Conservation (phyloP, 176 grass and related monocot species). For the Canna indica region DNA sequence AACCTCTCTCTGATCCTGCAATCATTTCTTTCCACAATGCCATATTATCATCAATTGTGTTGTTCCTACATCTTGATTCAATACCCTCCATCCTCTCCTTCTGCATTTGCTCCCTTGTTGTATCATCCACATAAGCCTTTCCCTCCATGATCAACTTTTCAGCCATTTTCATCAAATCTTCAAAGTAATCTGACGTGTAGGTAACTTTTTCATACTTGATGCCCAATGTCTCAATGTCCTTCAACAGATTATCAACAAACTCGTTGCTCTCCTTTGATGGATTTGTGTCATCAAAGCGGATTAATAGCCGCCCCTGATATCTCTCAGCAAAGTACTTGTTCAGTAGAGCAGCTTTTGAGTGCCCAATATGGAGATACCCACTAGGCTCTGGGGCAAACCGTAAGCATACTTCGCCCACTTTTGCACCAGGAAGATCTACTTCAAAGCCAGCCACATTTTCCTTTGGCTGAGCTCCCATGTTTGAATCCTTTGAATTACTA, state of each 20-base stretch:
- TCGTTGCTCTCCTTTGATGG: slow-evolving; percentile 94
- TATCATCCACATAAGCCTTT: slow-evolving; percentile 90
- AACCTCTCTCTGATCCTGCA: slow-evolving; percentile 51
- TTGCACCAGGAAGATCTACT: slow-evolving; percentile 77
- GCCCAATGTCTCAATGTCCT: slow-evolving; percentile 66
- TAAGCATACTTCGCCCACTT: slow-evolving; percentile 69
- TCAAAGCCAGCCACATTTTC: slow-evolving; percentile 38
- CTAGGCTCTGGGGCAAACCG: slow-evolving; percentile 92
- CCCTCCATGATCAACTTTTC: slow-evolving; percentile 65
- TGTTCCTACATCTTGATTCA: slow-evolving; percentile 71
- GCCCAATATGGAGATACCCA: slow-evolving; percentile 85
- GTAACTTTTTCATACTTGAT: slow-evolving; percentile 70
- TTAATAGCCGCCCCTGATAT: slow-evolving; percentile 58
- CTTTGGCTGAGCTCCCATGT: slow-evolving; percentile 7
- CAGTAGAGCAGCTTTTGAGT: slow-evolving; percentile 75
- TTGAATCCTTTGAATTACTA: slow-evolving; percentile 25
- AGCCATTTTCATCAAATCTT: slow-evolving; percentile 66
- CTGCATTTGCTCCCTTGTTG: slow-evolving; percentile 68
- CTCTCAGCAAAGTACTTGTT: slow-evolving; percentile 91
- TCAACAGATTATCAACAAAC: slow-evolving; percentile 73
- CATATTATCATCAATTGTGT: slow-evolving; percentile 44
- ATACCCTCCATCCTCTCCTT: slow-evolving; percentile 58
- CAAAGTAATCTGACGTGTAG: slow-evolving; percentile 75
- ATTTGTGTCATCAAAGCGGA: slow-evolving; percentile 97
- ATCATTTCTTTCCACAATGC: slow-evolving; percentile 77